A percentile compares a stretch with the other conserved stretches of the same genome.
Conservation (phyloP, 2,329 filamentous ascomycete species). For the Xylariaceae sp. region DNA sequence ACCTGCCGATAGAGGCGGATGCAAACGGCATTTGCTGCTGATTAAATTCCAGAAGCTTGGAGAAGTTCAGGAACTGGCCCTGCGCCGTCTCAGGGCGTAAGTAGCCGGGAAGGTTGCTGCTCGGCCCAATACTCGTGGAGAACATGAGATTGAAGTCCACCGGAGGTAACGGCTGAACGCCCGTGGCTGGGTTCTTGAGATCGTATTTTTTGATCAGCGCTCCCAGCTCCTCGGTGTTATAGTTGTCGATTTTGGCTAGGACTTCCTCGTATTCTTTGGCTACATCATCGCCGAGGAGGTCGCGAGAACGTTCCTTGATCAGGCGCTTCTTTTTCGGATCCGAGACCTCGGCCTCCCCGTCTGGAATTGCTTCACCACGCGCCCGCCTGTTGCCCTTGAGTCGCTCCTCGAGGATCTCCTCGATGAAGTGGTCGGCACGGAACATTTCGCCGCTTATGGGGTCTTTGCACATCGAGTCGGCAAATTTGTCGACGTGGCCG, state of each 20-base stretch:
- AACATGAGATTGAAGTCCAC: conserved; percentile 97
- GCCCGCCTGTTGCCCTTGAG: conserved; percentile 91
- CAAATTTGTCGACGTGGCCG: conserved; percentile 96
- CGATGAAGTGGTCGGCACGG: conserved; percentile 91
- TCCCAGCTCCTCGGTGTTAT: conserved; percentile 79
- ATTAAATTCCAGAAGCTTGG: conserved; percentile 94
- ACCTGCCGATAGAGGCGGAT: conserved; percentile 94
- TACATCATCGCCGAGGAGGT: conserved; percentile 78
- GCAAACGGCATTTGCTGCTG: conserved; percentile 94
- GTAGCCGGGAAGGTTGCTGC: conserved; percentile 79
- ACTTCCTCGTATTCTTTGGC: conserved; percentile 88
- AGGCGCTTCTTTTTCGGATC: conserved; percentile 75
- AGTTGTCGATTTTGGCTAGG: conserved; percentile 93
- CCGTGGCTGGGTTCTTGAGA: conserved; percentile 81
- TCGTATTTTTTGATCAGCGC: conserved; percentile 86
- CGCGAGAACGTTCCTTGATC: conserved; percentile 74
- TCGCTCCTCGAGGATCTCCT: conserved; percentile 83
- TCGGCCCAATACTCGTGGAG: conserved; percentile 79
- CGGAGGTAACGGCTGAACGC: conserved; percentile 70
- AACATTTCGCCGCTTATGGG: conserved; percentile 96
- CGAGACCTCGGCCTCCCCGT: conserved; percentile 53
- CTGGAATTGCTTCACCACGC: conserved; percentile 73
- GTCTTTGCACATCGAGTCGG: conserved; percentile 99
- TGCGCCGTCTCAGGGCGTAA: conserved; percentile 93
- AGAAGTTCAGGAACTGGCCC: conserved; percentile 96